These are phyloP conservation scores for Colletotrichum godetiae DNA, from an alignment of 2,329 filamentous ascomycete species.

Conservation along the genomic window DNA sequence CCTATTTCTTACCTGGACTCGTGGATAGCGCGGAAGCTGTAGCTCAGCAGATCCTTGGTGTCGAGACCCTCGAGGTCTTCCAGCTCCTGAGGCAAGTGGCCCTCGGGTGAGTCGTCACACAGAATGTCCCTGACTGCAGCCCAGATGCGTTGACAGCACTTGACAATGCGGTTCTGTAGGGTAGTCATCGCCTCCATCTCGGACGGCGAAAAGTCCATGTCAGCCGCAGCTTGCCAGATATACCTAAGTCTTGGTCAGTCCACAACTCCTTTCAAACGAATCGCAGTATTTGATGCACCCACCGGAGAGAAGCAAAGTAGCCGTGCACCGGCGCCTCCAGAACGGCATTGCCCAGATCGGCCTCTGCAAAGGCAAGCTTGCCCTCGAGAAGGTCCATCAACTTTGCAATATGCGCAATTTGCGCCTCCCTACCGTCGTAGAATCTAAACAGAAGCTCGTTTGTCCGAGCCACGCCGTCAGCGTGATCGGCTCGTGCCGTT, in stretches of 20 bases:
- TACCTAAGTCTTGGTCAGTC: conserved; percentile 50
- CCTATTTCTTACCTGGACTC: conserved; percentile 78
- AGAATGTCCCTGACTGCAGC: conserved; percentile 78
- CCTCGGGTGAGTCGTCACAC: conserved; percentile 95
- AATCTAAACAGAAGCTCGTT: conserved; percentile 77
- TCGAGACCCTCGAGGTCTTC: conserved; percentile 77
- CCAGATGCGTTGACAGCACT: conserved; percentile 79
- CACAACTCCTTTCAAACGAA: conserved; percentile 1
- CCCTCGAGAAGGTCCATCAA: conserved; percentile 72
- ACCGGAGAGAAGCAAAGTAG: conserved; percentile 75
- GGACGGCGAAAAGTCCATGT: conserved; percentile 49
- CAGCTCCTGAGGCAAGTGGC: conserved; percentile 82
- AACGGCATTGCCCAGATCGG: conserved; percentile 74
- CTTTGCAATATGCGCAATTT: conserved; percentile 63
- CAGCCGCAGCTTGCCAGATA: conserved; percentile 63
- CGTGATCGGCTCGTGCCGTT: conserved; percentile 89
- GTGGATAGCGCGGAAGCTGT: conserved; percentile 94
- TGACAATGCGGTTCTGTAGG: conserved; percentile 67
- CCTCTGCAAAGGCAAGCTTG: conserved; percentile 72
- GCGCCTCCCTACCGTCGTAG: conserved; percentile 54
- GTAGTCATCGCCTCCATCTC: conserved; percentile 49
- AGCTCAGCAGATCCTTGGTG: conserved; percentile 91
- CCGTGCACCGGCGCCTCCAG: conserved; percentile 76
- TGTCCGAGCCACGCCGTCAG: conserved; percentile 86
- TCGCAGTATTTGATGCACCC: conserved; percentile 37